These are phyloP conservation scores for Cutaneotrichosporon sp. DNA, from an alignment of 1,284 basidiomycete genomes.

Conservation along the genomic window DNA sequence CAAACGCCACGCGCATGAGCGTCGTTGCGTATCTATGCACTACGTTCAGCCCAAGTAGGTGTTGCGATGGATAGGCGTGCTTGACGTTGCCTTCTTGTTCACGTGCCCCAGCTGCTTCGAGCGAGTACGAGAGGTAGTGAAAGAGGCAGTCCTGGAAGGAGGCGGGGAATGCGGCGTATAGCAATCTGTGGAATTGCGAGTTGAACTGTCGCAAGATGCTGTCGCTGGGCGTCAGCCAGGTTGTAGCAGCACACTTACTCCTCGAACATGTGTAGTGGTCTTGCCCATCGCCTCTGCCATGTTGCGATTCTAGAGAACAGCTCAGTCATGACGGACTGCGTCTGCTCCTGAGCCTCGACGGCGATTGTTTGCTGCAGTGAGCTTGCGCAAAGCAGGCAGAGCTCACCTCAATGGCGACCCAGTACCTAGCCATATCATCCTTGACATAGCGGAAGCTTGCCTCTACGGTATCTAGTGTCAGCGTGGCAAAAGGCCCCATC, in stretches of 20 bases:
- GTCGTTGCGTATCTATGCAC: constrained; percentile 81
- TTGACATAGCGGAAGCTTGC: constrained; percentile 39
- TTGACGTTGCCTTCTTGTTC: constrained; percentile 19
- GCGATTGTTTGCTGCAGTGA: constrained; percentile 10
- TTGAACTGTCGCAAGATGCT: constrained; percentile 35
- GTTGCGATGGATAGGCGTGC: constrained; percentile 37
- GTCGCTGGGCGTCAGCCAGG: constrained; percentile 23
- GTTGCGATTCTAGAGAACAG: constrained; percentile 42
- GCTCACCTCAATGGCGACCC: constrained; percentile 34
- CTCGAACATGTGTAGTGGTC: constrained; percentile 38
- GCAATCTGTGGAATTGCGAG: constrained; percentile 39
- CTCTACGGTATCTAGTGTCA: constrained; percentile 37
- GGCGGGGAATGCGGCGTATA: constrained; percentile 45
- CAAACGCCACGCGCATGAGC: constrained; percentile 77
- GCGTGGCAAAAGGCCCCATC: background rate
- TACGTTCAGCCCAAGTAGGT: constrained; percentile 70
- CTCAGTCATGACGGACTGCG: constrained; percentile 31
- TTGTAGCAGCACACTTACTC: constrained; percentile 33
- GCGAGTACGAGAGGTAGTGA: constrained; percentile 37
- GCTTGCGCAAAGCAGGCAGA: background rate
- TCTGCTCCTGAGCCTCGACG: constrained; percentile 13
- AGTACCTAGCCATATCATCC: constrained; percentile 35
- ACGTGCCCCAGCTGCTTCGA: constrained; percentile 27
- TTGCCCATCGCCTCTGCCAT: constrained; percentile 51
- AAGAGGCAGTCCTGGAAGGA: constrained; percentile 43